phyloP scores from a whole-genome alignment of 108 stramenopile species.

The Aurantiochytrium sp. region DNA sequence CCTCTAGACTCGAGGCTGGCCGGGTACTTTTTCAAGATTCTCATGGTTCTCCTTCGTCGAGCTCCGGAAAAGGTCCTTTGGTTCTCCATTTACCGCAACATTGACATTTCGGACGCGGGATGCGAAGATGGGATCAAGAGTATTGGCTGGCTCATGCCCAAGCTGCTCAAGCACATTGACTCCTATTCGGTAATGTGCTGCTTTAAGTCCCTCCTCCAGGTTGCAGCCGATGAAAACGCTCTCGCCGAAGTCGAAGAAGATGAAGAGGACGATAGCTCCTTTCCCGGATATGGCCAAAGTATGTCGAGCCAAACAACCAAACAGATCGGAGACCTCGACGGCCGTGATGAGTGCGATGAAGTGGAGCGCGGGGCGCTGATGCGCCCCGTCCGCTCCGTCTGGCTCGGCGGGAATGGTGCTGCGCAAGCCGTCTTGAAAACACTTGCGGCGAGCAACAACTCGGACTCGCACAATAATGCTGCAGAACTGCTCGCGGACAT shows the following conservation, averaged over 20 bases:
- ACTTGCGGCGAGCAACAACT: slow-evolving; percentile 2
- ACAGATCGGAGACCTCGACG: neutral
- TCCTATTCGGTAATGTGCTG: slow-evolving; percentile 7
- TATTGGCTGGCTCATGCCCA: slow-evolving; percentile 12
- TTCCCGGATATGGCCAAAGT: neutral
- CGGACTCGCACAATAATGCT: slow-evolving; percentile 9
- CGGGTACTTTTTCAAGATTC: slow-evolving; percentile 4
- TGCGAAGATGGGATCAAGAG: neutral
- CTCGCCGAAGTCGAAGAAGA: neutral
- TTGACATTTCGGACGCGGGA: neutral
- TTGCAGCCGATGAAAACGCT: neutral
- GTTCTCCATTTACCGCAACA: slow-evolving; percentile 15
- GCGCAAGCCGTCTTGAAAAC: neutral
- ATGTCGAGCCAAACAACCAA: neutral
- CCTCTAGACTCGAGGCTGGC: neutral
- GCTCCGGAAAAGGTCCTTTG: slow-evolving; percentile 1
- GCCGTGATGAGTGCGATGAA: neutral
- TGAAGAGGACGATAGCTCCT: neutral
- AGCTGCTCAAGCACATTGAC: slow-evolving; percentile 12
- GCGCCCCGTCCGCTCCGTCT: neutral
- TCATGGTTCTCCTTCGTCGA: neutral
- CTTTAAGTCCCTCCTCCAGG: neutral
- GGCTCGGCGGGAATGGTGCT: neutral
- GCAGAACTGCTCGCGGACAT: slow-evolving; percentile 12
- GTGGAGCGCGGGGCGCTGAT: neutral